These are phyloP conservation scores for Aphanomyces astaci DNA, from an alignment of 352 stramenopile genomes.

Conservation along the genomic window DNA sequence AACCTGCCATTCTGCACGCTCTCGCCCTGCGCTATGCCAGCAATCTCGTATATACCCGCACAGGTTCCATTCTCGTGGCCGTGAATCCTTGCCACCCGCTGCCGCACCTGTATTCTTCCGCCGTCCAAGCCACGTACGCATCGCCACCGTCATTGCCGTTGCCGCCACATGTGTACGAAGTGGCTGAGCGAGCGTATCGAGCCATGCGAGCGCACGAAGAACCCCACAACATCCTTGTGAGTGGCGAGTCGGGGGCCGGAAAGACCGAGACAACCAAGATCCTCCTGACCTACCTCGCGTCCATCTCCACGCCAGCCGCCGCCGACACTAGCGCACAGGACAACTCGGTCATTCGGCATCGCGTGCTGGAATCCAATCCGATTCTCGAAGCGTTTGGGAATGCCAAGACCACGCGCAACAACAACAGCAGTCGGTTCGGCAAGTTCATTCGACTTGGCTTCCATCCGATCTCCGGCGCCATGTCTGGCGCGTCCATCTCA, in stretches of 20 bases:
- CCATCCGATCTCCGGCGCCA: conserved; percentile 38
- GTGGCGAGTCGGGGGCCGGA: conserved; percentile 90
- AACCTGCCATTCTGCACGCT: conserved; percentile 86
- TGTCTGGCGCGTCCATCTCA: conserved; percentile 70
- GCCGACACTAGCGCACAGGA: background rate
- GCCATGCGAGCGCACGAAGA: conserved; percentile 41
- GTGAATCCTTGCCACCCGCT: conserved; percentile 77
- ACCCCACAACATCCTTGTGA: conserved; percentile 94
- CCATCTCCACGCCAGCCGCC: conserved; percentile 39
- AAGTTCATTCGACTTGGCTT: conserved; percentile 96
- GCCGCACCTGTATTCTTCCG: conserved; percentile 51
- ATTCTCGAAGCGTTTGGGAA: conserved; percentile 95
- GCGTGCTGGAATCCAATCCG: conserved; percentile 91
- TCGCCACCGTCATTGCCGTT: conserved; percentile 36
- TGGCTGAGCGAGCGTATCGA: conserved; percentile 43
- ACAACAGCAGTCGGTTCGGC: conserved; percentile 94
- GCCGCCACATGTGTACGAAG: conserved; percentile 23
- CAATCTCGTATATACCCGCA: conserved; percentile 85
- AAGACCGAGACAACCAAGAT: conserved; percentile 97
- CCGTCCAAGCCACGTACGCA: conserved; percentile 31
- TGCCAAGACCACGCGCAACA: conserved; percentile 90
- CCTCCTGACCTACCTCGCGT: conserved; percentile 94
- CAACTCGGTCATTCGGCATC: conserved; percentile 29
- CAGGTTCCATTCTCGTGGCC: conserved; percentile 74
- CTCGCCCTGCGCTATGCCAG: conserved; percentile 72